A percentile compares a stretch with the other conserved stretches of the same genome.
Evolutionary conservation across 352 stramenopile genomes (phyloP).

Genomic region (Phytopythium boreale): DNA sequence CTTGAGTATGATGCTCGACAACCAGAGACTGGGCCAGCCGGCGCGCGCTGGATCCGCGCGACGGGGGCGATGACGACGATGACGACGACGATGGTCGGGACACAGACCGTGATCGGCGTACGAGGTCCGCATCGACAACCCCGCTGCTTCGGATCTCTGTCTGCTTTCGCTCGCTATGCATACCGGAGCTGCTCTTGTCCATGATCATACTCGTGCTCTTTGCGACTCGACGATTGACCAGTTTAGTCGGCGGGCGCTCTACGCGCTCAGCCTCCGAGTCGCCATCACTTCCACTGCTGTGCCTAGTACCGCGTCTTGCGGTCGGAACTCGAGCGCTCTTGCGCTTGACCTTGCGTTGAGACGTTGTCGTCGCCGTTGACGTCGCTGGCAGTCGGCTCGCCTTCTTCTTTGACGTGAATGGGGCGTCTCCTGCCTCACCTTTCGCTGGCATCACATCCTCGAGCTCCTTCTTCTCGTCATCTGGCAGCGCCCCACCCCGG

Average conservation of each 20-base stretch:
- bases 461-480: neutral
- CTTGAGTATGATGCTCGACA: slow-evolving; percentile 8
- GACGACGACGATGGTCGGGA: neutral
- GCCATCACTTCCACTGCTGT: neutral
- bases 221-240: neutral
- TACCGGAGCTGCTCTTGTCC: neutral
- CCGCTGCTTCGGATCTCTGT: slow-evolving; percentile 8
- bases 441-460: no score
- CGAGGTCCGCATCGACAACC: neutral
- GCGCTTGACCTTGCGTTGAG: neutral
- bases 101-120: neutral
- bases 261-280: neutral
- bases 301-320: neutral
- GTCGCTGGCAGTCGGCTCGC: neutral
- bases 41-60: slow-evolving; percentile 10
- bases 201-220: neutral
- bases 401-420: neutral
- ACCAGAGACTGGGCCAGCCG: slow-evolving; percentile 10
- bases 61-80: slow-evolving; percentile 4
- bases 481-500: neutral
- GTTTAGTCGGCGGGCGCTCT: neutral
- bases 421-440: neutral
- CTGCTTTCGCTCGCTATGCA: neutral
- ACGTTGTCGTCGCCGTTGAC: neutral
- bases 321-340: no score